These are phyloP conservation scores for Hericium erinaceus DNA, from an alignment of 768 basidiomycete genomes.

Conservation along the genomic window DNA sequence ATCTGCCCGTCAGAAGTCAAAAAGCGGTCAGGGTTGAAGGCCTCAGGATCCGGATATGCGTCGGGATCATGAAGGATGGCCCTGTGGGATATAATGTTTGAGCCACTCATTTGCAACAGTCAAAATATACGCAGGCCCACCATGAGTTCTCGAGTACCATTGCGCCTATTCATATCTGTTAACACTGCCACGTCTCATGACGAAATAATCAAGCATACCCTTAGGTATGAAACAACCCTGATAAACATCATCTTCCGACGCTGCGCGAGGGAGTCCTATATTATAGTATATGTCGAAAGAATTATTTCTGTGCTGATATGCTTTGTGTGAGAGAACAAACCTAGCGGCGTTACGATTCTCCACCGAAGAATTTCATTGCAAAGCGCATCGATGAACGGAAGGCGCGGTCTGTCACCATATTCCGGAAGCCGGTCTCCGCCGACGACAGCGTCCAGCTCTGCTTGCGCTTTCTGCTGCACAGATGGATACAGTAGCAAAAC, in stretches of 20 bases:
- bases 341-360: conserved; percentile 7
- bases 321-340: background rate
- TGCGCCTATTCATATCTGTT: background rate
- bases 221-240: background rate
- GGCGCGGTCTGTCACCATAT: conserved; percentile 15
- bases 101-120: background rate
- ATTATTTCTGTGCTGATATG: too few species aligned
- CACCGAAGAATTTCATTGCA: conserved; percentile 20
- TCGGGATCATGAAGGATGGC: conserved; percentile 23
- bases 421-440: conserved; percentile 17
- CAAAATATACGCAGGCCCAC: background rate
- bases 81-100: background rate
- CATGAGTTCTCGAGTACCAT: background rate
- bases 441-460: conserved; percentile 19
- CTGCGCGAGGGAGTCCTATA: background rate
- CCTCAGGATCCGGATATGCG: conserved; percentile 27
- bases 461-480: conserved; percentile 17
- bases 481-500: conserved; percentile 21
- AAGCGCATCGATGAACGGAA: conserved; percentile 21
- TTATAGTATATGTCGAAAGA: too few species aligned
- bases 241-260: background rate
- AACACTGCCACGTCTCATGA: background rate
- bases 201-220: background rate
- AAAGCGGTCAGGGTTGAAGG: conserved; percentile 31
- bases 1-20: background rate